These are phyloP conservation scores for Crucibulum laeve DNA, from an alignment of 768 basidiomycete genomes.

Conservation along the genomic window DNA sequence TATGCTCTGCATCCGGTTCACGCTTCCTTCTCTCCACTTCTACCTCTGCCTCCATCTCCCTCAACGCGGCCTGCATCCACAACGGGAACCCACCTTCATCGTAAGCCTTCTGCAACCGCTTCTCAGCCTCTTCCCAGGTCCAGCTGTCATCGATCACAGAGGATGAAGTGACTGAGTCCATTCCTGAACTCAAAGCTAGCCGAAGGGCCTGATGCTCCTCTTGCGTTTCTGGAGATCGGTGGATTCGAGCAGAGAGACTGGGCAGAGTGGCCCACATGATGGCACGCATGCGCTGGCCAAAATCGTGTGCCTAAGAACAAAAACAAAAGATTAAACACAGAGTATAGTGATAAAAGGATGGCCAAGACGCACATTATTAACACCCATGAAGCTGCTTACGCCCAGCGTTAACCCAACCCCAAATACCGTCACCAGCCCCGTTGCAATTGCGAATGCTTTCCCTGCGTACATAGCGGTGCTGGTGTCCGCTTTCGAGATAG, in stretches of 20 bases:
- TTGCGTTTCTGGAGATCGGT: slow-evolving; percentile 32
- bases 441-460: slow-evolving; percentile 67
- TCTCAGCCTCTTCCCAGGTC: slow-evolving; percentile 51
- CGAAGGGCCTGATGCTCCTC: slow-evolving; percentile 18
- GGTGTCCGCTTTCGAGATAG: slow-evolving; percentile 32
- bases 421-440: slow-evolving; percentile 47
- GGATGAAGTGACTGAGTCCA: not conserved
- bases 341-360: slow-evolving; percentile 2
- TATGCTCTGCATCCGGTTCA: too few relatives aligned
- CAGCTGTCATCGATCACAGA: slow-evolving; percentile 28
- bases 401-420: slow-evolving; percentile 41
- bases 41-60: slow-evolving; percentile 56
- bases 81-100: slow-evolving; percentile 52
- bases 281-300: slow-evolving; percentile 52
- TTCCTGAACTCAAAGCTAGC: slow-evolving; percentile 15
- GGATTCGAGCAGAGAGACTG: slow-evolving; percentile 44
- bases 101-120: slow-evolving; percentile 50
- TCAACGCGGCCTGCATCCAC: slow-evolving; percentile 49
- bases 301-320: slow-evolving; percentile 45
- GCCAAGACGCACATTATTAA: slow-evolving; percentile 44
- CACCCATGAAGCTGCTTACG: slow-evolving; percentile 48
- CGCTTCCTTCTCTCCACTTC: slow-evolving; percentile 37
- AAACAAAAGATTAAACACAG: not conserved
- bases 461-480: slow-evolving; percentile 50
- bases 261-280: slow-evolving; percentile 45